Conservation (phyloP, 495 filamentous ascomycete species). For the Lichenothelia convexa region DNA sequence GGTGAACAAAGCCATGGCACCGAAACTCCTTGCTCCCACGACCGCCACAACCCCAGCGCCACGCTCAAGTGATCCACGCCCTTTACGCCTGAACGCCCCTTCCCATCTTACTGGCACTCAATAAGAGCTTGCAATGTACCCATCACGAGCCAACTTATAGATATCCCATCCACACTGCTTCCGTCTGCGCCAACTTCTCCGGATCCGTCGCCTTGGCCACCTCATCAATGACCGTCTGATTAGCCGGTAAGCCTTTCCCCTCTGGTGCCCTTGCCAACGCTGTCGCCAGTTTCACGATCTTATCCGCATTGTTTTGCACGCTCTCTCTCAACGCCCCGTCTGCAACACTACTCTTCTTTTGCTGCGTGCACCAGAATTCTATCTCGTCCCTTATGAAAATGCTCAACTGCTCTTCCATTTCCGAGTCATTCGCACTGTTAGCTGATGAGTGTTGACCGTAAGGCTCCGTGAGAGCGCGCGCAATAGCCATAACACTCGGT, state of each 20-base stretch:
- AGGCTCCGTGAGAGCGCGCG: constrained; percentile 84
- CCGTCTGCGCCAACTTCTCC: constrained; percentile 59
- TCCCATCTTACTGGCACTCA: no score
- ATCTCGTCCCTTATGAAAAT: constrained; percentile 96
- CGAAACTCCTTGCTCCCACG: no score
- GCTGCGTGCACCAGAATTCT: constrained; percentile 85
- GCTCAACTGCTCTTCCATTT: constrained; percentile 79
- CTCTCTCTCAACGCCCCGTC: constrained; percentile 64
- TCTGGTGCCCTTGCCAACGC: constrained; percentile 49
- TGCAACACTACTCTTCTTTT: constrained; percentile 46
- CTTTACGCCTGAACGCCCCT: no score
- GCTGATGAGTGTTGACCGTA: no score
- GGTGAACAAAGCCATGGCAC: no score
- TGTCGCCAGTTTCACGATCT: constrained; percentile 75
- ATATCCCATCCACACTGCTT: constrained; percentile 96
- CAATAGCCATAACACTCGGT: constrained; percentile 83
- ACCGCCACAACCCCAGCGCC: no score
- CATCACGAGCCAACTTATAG: no score
- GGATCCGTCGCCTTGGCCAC: constrained; percentile 76
- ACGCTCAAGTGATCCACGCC: no score
- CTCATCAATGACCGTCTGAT: constrained; percentile 88
- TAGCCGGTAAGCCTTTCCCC: constrained; percentile 54
- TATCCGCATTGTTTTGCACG: constrained; percentile 73
- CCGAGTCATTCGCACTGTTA: no score
- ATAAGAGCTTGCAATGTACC: no score